Conservation (phyloP, 179 eudicot species). For the Vitellaria paradoxa region DNA sequence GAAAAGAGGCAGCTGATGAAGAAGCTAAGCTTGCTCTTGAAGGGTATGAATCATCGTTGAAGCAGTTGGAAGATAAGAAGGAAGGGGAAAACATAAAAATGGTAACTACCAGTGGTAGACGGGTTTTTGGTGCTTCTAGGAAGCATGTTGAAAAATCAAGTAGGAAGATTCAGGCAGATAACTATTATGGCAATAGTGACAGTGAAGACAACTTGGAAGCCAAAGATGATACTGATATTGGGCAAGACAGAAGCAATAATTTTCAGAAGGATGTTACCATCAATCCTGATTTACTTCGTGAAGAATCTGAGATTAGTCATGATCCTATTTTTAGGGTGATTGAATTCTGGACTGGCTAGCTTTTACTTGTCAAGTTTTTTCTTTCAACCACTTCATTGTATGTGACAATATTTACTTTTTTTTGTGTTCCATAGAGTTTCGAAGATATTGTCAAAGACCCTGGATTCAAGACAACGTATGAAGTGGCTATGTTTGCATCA, state of each 20-base stretch:
- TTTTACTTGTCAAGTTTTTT: constrained; percentile 11
- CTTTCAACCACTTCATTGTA: not conserved
- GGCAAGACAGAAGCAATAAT: constrained; percentile 22
- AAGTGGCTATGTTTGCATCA: constrained; percentile 68
- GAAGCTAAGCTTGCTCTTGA: constrained; percentile 84
- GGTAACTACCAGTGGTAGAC: constrained; percentile 58
- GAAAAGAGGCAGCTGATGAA: constrained; percentile 71
- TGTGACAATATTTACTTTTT: constrained; percentile 5
- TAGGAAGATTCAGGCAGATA: constrained; percentile 40
- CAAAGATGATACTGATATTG: constrained; percentile 31
- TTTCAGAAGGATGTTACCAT: constrained; percentile 43
- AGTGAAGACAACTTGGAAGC: constrained; percentile 65
- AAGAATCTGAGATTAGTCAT: constrained; percentile 55
- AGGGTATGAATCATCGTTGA: constrained; percentile 65
- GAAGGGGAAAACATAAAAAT: constrained; percentile 28
- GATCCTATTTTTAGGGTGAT: constrained; percentile 68
- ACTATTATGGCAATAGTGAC: constrained; percentile 66
- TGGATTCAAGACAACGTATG: constrained; percentile 61
- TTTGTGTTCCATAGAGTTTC: constrained; percentile 43
- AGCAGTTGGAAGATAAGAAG: constrained; percentile 38
- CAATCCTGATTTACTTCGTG: constrained; percentile 68
- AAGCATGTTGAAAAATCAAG: constrained; percentile 37
- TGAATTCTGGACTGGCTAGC: constrained; percentile 12
- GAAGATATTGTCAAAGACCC: constrained; percentile 55
- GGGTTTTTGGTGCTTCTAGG: constrained; percentile 71